Evolutionary conservation across 345 rosid genomes (phyloP).

Genomic region (Sonneratia caseolaris): DNA sequence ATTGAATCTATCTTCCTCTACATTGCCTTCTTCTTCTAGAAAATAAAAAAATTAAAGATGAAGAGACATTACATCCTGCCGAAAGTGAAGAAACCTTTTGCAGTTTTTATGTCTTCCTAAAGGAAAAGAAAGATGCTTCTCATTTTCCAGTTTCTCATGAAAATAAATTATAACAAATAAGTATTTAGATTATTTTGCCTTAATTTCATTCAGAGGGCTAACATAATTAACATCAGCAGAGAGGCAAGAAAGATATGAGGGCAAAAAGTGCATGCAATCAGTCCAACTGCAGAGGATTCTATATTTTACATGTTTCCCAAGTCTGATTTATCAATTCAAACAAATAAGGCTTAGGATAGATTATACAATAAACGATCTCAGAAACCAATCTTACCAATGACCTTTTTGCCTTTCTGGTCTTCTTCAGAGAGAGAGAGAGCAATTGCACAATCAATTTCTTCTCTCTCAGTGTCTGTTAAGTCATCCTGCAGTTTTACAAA

Average conservation of each 20-base stretch:
- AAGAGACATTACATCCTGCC: neutral
- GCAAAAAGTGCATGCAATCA: no score
- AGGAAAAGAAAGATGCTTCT: no score
- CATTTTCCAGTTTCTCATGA: no score
- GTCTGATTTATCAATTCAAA: neutral
- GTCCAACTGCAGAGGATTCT: no score
- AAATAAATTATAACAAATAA: no score
- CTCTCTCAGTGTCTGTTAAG: slow-evolving; percentile 67
- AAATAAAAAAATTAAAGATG: neutral
- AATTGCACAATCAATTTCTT: slow-evolving; percentile 70
- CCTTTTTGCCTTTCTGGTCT: slow-evolving; percentile 65
- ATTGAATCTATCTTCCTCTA: slow-evolving; percentile 4
- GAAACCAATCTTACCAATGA: slow-evolving; percentile 40
- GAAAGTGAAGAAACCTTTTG: neutral
- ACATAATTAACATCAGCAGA: no score
- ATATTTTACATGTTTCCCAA: no score
- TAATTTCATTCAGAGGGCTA: no score
- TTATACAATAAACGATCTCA: neutral
- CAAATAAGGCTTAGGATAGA: neutral
- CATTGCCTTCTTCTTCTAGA: slow-evolving; percentile 8
- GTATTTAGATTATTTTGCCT: no score
- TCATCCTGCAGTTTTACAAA: slow-evolving; percentile 41
- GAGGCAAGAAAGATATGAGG: no score
- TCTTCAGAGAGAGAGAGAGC: slow-evolving; percentile 74
- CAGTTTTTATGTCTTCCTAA: neutral